Conservation (phyloP, 352 stramenopile genomes). For the Blastocystis hominis region DNA sequence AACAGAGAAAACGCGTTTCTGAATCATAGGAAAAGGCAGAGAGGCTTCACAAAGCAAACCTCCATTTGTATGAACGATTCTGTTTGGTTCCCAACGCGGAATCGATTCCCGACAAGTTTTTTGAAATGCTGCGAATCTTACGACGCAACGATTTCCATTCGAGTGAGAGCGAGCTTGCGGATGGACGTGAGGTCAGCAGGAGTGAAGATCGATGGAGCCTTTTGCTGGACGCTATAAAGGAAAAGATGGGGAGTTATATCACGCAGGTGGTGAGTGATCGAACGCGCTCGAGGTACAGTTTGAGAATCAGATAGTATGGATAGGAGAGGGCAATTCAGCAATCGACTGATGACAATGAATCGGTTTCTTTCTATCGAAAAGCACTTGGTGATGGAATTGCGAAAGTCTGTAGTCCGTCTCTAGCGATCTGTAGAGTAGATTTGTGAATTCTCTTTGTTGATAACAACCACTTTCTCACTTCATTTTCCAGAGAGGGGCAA, state of each 20-base stretch:
- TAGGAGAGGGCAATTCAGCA: conserved; percentile 1
- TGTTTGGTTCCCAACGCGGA: background rate
- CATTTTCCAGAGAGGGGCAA: background rate
- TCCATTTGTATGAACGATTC: conserved; percentile 1
- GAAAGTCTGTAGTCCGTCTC: background rate
- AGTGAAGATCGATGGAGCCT: background rate
- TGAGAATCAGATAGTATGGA: background rate
- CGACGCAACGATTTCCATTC: background rate
- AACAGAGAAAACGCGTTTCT: background rate
- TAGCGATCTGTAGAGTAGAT: background rate
- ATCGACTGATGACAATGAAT: background rate
- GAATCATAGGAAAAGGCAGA: background rate
- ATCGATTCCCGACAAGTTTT: background rate
- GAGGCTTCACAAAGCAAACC: background rate
- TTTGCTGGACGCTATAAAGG: background rate
- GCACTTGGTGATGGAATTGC: background rate
- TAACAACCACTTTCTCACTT: background rate
- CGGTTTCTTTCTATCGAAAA: background rate
- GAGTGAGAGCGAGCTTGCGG: too few species aligned
- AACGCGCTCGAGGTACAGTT: background rate
- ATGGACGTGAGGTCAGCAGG: too few species aligned
- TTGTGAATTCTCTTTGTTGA: background rate
- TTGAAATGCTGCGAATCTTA: background rate
- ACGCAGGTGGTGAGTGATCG: background rate
- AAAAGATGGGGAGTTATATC: background rate